A percentile compares a stretch with the other conserved stretches of the same genome.
These are phyloP conservation scores for Cytospora paraplurivora DNA, from an alignment of 2,329 filamentous ascomycete species.

Conservation along the genomic window DNA sequence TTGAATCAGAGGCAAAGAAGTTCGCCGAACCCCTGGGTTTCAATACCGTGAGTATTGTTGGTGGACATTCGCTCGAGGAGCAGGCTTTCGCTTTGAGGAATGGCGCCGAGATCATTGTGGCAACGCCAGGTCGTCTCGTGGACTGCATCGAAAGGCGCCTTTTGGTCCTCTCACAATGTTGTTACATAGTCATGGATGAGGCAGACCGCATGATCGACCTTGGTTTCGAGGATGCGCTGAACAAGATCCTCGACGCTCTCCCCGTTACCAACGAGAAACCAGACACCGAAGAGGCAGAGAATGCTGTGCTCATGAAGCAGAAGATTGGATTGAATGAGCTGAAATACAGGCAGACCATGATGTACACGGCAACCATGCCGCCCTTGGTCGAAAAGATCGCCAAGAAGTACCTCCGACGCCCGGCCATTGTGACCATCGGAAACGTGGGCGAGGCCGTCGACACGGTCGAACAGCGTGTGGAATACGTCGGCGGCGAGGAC, in stretches of 20 bases:
- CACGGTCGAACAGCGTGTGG: conserved; percentile 95
- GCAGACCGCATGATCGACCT: conserved; percentile 99
- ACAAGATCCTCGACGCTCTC: conserved; percentile 93
- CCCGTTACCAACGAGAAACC: conserved; percentile 94
- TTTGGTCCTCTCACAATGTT: conserved; percentile 91
- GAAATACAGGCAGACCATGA: conserved; percentile 96
- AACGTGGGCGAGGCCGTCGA: conserved; percentile 95
- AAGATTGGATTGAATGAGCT: conserved; percentile 70
- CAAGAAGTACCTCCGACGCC: conserved; percentile 91
- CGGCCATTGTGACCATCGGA: conserved; percentile 92
- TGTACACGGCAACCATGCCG: conserved; percentile 99
- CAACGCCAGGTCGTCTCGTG: conserved; percentile 94
- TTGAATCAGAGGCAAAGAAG: conserved; percentile 89
- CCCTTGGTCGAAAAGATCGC: conserved; percentile 89
- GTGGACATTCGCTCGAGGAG: conserved; percentile 92
- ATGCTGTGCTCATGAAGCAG: conserved; percentile 79
- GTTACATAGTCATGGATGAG: conserved; percentile 99
- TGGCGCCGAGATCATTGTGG: conserved; percentile 95
- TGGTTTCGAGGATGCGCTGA: conserved; percentile 95
- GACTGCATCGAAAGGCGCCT: conserved; percentile 95
- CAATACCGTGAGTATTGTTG: conserved; percentile 95
- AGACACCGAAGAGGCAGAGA: conserved; percentile 87
- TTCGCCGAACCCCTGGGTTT: conserved; percentile 91
- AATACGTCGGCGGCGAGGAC: conserved; percentile 88
- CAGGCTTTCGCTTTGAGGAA: conserved; percentile 88